Percentiles rank a stretch among this genome's conserved stretches.
Evolutionary conservation across 257 asterid species (phyloP).

Genomic region (Capsicum pubescens): DNA sequence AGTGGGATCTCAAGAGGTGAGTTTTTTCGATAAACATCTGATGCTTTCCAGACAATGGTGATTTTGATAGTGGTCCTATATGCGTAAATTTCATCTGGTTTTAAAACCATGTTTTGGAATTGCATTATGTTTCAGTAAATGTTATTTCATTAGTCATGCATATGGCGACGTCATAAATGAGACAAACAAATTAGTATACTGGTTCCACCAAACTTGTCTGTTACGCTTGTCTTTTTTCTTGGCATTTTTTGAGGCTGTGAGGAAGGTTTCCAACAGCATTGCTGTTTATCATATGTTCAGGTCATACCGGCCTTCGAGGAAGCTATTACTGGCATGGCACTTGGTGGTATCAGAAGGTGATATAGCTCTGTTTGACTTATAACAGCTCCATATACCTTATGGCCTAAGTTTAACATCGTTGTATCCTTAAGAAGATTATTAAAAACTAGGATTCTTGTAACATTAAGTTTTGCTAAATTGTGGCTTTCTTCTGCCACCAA

Average conservation of each 20-base stretch:
- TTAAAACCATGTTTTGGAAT: conserved; percentile 10
- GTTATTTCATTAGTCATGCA: background rate
- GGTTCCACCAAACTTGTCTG: background rate
- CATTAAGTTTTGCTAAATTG: background rate
- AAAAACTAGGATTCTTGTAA: background rate
- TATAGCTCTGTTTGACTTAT: background rate
- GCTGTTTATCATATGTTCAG: conserved; percentile 54
- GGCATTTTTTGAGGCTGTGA: conserved; percentile 14
- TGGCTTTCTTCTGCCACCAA: background rate
- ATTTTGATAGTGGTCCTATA: background rate
- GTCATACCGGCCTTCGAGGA: conserved; percentile 98
- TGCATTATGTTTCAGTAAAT: background rate
- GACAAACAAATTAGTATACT: background rate
- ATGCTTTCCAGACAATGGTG: background rate
- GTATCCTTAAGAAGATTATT: background rate
- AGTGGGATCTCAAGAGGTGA: conserved; percentile 85
- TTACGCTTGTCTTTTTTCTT: conserved; percentile 19
- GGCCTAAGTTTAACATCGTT: background rate
- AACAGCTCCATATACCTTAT: background rate
- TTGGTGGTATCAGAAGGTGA: conserved; percentile 92
- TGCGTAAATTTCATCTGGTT: background rate
- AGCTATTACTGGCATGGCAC: conserved; percentile 89
- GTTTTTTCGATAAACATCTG: conserved; percentile 11
- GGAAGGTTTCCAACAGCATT: conserved; percentile 30
- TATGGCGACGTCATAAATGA: background rate